Evolutionary conservation across 176 grass and related monocot species (phyloP).

Genomic region (Juncus inflexus): DNA sequence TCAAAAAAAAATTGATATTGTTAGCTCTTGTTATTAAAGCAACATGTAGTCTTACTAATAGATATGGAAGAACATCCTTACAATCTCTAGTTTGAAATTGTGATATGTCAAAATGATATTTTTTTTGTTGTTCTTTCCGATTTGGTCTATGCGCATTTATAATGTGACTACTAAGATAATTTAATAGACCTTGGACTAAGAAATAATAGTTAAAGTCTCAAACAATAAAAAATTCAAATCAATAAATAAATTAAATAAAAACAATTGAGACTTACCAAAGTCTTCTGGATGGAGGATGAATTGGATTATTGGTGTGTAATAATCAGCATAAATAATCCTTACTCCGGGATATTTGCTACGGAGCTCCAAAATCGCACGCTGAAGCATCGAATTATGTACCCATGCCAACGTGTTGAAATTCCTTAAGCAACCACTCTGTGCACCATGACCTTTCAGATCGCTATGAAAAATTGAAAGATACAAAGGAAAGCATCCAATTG

Average conservation of each 20-base stretch:
- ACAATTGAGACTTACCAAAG: constrained; percentile 41
- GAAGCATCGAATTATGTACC: constrained; percentile 70
- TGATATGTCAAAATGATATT: neutral
- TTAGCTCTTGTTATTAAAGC: too few relatives aligned
- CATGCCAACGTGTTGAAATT: constrained; percentile 59
- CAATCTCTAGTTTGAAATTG: too few relatives aligned
- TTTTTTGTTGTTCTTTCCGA: neutral
- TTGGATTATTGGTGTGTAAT: constrained; percentile 63
- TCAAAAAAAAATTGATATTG: too few relatives aligned
- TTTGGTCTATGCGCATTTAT: neutral
- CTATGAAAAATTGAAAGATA: constrained; percentile 67
- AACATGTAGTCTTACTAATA: too few relatives aligned
- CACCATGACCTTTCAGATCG: constrained; percentile 35
- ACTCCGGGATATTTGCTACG: constrained; percentile 42
- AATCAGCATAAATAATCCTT: constrained; percentile 84
- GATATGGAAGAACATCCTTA: too few relatives aligned
- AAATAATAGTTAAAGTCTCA: constrained; percentile 4
- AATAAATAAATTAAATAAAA: neutral
- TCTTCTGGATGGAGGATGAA: constrained; percentile 68
- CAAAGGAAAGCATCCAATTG: constrained; percentile 77
- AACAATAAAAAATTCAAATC: neutral
- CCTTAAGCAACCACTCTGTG: constrained; percentile 52
- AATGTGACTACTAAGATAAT: too few relatives aligned
- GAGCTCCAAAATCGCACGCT: constrained; percentile 46
- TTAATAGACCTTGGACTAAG: neutral